These are phyloP conservation scores for Bruguiera parviflora DNA, from an alignment of 345 rosid species.

Conservation along the genomic window DNA sequence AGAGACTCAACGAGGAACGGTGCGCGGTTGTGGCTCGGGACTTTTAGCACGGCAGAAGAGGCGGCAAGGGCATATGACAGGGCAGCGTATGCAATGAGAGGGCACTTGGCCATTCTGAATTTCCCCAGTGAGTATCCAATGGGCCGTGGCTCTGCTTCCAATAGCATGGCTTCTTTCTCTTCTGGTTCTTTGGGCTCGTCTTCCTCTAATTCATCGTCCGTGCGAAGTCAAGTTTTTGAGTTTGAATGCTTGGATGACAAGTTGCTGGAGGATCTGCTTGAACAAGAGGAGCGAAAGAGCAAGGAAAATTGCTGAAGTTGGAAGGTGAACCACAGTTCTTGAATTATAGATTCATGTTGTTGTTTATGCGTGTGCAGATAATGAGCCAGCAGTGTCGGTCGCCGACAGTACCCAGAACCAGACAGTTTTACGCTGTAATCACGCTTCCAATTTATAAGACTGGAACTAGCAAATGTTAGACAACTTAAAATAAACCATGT, in stretches of 20 bases:
- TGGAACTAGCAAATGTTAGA: no score
- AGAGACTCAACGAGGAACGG: slow-evolving; percentile 71
- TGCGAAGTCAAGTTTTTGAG: slow-evolving; percentile 57
- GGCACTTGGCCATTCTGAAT: slow-evolving; percentile 72
- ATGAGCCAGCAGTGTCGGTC: no score
- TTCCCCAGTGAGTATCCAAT: slow-evolving; percentile 70
- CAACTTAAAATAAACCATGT: no score
- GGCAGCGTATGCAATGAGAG: slow-evolving; percentile 84
- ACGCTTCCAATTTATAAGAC: no score
- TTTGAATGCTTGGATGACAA: slow-evolving; percentile 73
- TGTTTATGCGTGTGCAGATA: no score
- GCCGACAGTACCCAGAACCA: no score
- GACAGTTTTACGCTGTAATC: no score
- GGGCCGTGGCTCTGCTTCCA: neutral
- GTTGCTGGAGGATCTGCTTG: slow-evolving; percentile 79
- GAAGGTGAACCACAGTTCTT: no score
- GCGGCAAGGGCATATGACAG: slow-evolving; percentile 87
- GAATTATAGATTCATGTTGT: no score
- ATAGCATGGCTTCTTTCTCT: slow-evolving; percentile 10
- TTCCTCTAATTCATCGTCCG: slow-evolving; percentile 35
- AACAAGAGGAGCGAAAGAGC: slow-evolving; percentile 45
- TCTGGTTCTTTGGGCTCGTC: neutral
- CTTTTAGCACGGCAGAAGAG: slow-evolving; percentile 82
- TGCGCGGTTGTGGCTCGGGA: slow-evolving; percentile 86
- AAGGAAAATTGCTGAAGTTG: slow-evolving; percentile 5